phyloP scores from a whole-genome alignment of 257 asterid genomes.

The Solanum commersonii region DNA sequence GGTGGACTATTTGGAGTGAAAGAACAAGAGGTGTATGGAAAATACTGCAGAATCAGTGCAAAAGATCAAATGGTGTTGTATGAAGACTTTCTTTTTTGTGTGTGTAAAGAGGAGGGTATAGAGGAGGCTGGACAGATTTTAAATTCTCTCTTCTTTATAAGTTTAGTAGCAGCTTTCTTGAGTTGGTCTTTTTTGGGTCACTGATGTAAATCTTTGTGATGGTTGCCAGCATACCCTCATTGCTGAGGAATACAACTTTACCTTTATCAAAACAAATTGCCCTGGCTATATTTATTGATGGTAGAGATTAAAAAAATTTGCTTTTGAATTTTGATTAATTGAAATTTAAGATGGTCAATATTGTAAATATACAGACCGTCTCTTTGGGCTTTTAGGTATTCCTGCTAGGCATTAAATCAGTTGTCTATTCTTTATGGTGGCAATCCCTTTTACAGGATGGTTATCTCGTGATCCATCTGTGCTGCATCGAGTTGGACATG shows the following conservation, averaged over 20 bases:
- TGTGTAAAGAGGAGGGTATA: background rate
- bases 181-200: background rate
- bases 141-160: background rate
- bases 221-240: background rate
- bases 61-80: background rate
- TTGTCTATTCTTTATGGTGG: background rate
- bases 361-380: background rate
- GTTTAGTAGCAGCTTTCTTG: background rate
- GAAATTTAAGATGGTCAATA: background rate
- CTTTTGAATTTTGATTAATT: background rate
- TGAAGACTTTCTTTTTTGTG: background rate
- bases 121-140: background rate
- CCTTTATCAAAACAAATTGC: background rate
- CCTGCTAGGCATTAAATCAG: background rate
- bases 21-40: background rate
- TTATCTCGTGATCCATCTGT: slow-evolving; percentile 80
- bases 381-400: background rate
- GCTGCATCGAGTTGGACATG: slow-evolving; percentile 78
- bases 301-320: background rate
- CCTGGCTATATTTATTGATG: background rate
- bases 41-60: background rate
- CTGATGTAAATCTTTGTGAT: background rate
- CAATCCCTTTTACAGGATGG: slow-evolving; percentile 48
- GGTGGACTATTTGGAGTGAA: too few relatives aligned
- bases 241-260: background rate